Conservation (phyloP, 1,139 yeast genomes). For the Protomyces inundatus region DNA sequence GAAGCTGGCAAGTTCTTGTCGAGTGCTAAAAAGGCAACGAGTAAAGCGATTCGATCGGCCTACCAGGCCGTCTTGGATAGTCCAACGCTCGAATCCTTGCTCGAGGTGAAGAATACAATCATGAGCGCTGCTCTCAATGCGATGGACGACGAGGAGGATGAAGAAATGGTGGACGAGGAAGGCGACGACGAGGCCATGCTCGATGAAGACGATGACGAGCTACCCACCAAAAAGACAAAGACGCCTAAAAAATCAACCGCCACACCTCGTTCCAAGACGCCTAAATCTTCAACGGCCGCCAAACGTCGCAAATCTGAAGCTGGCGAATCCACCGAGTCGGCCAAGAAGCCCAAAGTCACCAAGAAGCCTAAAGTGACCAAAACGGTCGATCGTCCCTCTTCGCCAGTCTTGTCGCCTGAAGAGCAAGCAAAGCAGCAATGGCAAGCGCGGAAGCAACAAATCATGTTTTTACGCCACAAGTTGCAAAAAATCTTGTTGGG, state of each 20-base stretch:
- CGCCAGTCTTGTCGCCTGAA: constrained; percentile 20
- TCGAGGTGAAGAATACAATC: constrained; percentile 5
- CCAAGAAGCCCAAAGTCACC: constrained; percentile 4
- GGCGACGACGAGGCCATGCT: constrained; percentile 14
- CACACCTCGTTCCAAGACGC: constrained; percentile 20
- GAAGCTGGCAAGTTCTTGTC: neutral
- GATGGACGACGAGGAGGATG: constrained; percentile 8
- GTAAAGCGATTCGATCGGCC: constrained; percentile 14
- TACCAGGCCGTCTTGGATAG: constrained; percentile 10
- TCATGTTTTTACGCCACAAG: constrained; percentile 27
- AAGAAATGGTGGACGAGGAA: neutral
- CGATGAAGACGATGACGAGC: constrained; percentile 17
- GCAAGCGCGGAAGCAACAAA: constrained; percentile 17
- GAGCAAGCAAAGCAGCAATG: constrained; percentile 3
- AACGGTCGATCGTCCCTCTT: neutral
- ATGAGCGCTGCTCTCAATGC: neutral
- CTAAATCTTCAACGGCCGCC: constrained; percentile 1
- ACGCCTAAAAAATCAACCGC: constrained; percentile 9
- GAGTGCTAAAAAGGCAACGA: constrained; percentile 10
- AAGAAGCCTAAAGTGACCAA: constrained; percentile 5
- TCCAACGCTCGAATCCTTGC: constrained; percentile 11
- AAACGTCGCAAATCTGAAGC: constrained; percentile 18
- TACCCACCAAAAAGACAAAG: constrained; percentile 19
- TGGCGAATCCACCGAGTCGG: neutral
- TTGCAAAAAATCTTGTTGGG: constrained; percentile 25